Evolutionary conservation across 495 filamentous ascomycete species (phyloP).

Genomic region (Penicillium canariense): DNA sequence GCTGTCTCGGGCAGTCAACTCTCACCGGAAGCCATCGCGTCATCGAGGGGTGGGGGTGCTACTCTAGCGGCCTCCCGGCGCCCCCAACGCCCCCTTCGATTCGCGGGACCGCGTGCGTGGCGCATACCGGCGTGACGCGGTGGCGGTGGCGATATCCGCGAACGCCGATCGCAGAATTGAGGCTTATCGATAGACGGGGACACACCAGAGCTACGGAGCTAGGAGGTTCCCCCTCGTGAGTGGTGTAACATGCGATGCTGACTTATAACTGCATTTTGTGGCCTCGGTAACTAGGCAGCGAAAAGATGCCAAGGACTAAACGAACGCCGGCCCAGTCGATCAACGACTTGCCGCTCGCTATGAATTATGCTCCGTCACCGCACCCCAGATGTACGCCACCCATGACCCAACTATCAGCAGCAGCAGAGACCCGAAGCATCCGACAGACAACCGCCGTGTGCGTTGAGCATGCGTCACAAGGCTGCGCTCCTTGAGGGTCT

Average conservation of each 20-base stretch:
- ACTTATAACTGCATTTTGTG: no score
- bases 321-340: no score
- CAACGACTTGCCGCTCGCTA: no score
- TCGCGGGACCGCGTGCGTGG: not conserved
- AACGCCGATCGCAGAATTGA: no score
- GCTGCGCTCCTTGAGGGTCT: slow-evolving; percentile 25
- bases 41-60: not conserved
- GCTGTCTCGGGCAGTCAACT: not conserved
- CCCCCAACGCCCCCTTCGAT: not conserved
- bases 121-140: slow-evolving; percentile 4
- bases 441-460: slow-evolving; percentile 26
- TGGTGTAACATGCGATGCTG: no score
- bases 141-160: slow-evolving; percentile 15
- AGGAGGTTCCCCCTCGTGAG: no score
- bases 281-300: no score
- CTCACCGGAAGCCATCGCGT: slow-evolving; percentile 4
- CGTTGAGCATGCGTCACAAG: slow-evolving; percentile 20
- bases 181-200: no score
- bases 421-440: slow-evolving; percentile 30
- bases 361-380: slow-evolving; percentile 39
- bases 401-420: slow-evolving; percentile 36
- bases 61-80: not conserved
- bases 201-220: no score
- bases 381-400: slow-evolving; percentile 47
- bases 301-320: no score